Conservation (phyloP, 148 eudicot genomes). For the Cornus florida region DNA sequence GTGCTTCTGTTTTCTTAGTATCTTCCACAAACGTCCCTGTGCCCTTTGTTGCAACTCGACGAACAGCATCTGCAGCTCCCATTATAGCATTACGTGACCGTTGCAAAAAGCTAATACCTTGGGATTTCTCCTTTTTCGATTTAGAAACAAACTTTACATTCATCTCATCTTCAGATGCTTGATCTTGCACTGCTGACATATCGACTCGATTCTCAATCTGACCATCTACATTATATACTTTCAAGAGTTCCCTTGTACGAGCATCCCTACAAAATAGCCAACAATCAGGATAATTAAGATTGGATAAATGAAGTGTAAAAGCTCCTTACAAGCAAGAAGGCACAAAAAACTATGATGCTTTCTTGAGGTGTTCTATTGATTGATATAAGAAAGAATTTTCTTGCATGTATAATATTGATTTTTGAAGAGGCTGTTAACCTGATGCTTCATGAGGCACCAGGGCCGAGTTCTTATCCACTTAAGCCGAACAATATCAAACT, state of each 20-base stretch:
- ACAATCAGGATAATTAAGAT: constrained; percentile 7
- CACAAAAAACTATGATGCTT: neutral
- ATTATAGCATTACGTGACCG: constrained; percentile 91
- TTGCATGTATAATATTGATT: neutral
- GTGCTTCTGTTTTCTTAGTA: constrained; percentile 81
- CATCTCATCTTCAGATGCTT: constrained; percentile 66
- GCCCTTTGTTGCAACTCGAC: constrained; percentile 86
- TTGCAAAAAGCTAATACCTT: constrained; percentile 64
- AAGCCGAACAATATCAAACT: neutral
- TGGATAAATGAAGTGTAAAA: neutral
- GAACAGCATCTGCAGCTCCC: constrained; percentile 99
- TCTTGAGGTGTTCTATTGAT: neutral
- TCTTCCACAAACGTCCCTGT: constrained; percentile 81
- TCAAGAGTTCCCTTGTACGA: constrained; percentile 90
- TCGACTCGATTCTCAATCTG: constrained; percentile 87
- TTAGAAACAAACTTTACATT: constrained; percentile 72
- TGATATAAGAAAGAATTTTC: neutral
- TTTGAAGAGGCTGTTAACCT: neutral
- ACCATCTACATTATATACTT: constrained; percentile 83
- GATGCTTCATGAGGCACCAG: neutral
- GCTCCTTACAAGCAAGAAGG: neutral
- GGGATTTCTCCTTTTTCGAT: constrained; percentile 89
- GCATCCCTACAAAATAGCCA: constrained; percentile 74
- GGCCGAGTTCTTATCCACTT: no score
- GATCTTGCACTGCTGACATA: constrained; percentile 71